Conservation (phyloP, 2,329 filamentous ascomycete genomes). For the Sporothrix curviconia region DNA sequence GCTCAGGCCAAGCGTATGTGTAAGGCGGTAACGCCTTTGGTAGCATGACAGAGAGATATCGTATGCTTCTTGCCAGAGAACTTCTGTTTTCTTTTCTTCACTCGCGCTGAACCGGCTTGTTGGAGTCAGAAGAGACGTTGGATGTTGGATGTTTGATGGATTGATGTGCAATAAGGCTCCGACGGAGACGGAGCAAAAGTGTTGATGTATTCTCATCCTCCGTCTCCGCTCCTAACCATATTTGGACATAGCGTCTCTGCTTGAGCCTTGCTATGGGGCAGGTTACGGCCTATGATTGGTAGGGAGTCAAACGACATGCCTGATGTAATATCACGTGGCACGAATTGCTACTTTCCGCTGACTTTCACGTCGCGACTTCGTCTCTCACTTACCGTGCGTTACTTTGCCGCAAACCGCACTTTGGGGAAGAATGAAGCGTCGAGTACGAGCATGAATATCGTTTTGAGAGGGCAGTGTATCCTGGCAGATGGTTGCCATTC, state of each 20-base stretch:
- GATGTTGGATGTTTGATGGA: neutral
- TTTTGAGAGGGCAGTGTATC: too few species aligned
- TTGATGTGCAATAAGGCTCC: constrained; percentile 9
- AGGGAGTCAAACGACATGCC: too few species aligned
- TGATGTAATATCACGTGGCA: neutral
- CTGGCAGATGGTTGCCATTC: too few species aligned
- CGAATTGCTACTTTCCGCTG: too few species aligned
- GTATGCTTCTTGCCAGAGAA: neutral
- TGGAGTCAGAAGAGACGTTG: neutral
- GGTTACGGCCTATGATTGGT: neutral
- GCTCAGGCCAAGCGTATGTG: neutral
- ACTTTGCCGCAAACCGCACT: too few species aligned
- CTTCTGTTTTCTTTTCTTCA: neutral
- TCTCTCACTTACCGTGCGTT: neutral
- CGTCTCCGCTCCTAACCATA: constrained; percentile 10
- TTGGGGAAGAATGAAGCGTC: neutral
- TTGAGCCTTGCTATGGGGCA: neutral
- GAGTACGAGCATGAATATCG: constrained; percentile 7
- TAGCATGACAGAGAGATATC: neutral
- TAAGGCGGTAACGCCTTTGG: too few species aligned
- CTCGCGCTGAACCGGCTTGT: neutral
- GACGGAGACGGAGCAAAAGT: constrained; percentile 16
- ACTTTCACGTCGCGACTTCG: neutral
- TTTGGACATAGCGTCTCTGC: neutral
- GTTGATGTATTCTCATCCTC: constrained; percentile 4